A percentile compares a stretch with the other conserved stretches of the same genome.
Evolutionary conservation across 805 yeast genomes (phyloP).

Genomic region (Kodamaea fukazawae): DNA sequence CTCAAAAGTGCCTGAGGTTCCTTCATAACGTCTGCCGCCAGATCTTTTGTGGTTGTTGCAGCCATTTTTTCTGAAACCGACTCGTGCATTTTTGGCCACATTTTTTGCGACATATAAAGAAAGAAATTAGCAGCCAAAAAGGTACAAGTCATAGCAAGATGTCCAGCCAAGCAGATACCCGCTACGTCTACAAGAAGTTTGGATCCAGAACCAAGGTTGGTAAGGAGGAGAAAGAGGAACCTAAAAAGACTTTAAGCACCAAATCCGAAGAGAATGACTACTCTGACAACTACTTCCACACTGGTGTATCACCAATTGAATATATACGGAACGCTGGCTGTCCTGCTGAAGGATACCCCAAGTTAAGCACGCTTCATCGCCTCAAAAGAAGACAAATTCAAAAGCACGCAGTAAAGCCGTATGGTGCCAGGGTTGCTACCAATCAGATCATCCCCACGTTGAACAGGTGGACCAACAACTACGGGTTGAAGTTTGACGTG

Average conservation of each 20-base stretch:
- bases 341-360: constrained; percentile 84
- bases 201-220: constrained; percentile 10
- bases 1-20: too few relatives aligned
- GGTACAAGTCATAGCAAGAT: neutral
- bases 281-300: constrained; percentile 63
- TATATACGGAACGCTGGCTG: constrained; percentile 63
- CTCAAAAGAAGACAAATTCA: constrained; percentile 60
- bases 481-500: constrained; percentile 73
- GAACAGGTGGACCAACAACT: constrained; percentile 57
- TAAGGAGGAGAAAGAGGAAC: neutral
- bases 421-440: constrained; percentile 56
- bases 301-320: constrained; percentile 59
- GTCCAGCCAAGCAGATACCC: constrained; percentile 2
- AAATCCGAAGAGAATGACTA: constrained; percentile 60
- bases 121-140: neutral
- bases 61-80: constrained; percentile 4
- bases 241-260: neutral
- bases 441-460: constrained; percentile 56
- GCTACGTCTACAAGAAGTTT: constrained; percentile 18
- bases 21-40: too few relatives aligned
- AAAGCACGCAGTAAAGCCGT: constrained; percentile 57
- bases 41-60: constrained; percentile 3
- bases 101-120: neutral
- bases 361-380: constrained; percentile 63
- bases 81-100: constrained; percentile 4